These are phyloP conservation scores for Tolypocladium cylindrosporum DNA, from an alignment of 2,329 filamentous ascomycete species.

Conservation along the genomic window DNA sequence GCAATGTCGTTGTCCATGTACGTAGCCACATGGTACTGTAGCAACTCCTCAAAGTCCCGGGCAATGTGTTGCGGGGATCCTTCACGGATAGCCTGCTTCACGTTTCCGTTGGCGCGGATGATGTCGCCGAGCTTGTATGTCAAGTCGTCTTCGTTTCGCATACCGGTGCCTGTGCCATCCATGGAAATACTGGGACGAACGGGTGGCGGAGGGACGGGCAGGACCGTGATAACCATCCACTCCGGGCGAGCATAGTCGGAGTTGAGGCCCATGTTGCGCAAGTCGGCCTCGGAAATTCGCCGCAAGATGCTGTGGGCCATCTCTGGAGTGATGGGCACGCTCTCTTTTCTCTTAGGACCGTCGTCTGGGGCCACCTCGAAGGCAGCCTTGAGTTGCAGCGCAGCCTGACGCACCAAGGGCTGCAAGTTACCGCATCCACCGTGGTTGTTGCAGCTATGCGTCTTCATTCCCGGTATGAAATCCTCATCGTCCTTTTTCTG, in stretches of 20 bases:
- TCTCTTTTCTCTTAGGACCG: slow-evolving; percentile 63
- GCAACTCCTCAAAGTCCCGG: slow-evolving; percentile 77
- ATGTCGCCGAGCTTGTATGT: slow-evolving; percentile 99
- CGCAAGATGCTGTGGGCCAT: slow-evolving; percentile 80
- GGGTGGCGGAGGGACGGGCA: slow-evolving; percentile 90
- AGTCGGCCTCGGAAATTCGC: slow-evolving; percentile 71
- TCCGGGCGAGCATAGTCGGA: slow-evolving; percentile 92
- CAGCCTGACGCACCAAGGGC: slow-evolving; percentile 79
- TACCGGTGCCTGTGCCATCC: slow-evolving; percentile 84
- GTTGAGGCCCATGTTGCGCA: slow-evolving; percentile 82
- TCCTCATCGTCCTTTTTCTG: slow-evolving; percentile 60
- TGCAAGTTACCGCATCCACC: slow-evolving; percentile 91
- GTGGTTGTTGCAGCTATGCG: slow-evolving; percentile 46
- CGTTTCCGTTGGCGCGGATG: slow-evolving; percentile 92
- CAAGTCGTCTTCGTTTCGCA: slow-evolving; percentile 96
- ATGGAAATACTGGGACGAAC: slow-evolving; percentile 96
- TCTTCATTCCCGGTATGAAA: slow-evolving; percentile 50
- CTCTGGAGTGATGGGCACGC: slow-evolving; percentile 72
- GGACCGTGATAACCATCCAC: slow-evolving; percentile 94
- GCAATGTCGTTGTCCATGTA: slow-evolving; percentile 99
- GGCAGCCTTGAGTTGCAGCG: slow-evolving; percentile 70
- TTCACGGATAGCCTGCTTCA: slow-evolving; percentile 81
- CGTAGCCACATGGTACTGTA: slow-evolving; percentile 97
- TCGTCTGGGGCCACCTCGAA: slow-evolving; percentile 60
- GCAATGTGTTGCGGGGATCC: slow-evolving; percentile 88